These are phyloP conservation scores for Macrocybe gigantea DNA, from an alignment of 768 basidiomycete species.

Conservation along the genomic window DNA sequence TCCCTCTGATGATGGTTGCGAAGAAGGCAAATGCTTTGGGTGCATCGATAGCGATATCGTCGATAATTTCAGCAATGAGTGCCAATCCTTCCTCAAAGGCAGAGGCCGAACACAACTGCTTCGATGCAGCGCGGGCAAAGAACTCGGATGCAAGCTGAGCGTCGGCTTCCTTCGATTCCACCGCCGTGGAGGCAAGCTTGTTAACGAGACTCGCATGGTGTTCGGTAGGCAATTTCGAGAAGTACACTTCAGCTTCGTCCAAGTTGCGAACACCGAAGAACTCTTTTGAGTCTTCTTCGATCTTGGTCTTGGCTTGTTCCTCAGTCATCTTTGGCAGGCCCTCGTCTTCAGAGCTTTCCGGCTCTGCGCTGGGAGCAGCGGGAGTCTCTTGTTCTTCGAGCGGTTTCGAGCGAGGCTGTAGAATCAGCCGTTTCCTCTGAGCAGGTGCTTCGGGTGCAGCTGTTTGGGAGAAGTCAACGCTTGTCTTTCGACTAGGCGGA, in stretches of 20 bases:
- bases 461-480: constrained; percentile 41
- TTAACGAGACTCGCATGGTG: constrained; percentile 67
- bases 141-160: constrained; percentile 73
- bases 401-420: constrained; percentile 76
- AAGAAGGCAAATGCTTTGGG: constrained; percentile 80
- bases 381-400: constrained; percentile 35
- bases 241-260: constrained; percentile 86
- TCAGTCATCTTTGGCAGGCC: constrained; percentile 52
- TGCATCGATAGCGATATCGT: constrained; percentile 87
- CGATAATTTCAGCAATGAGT: constrained; percentile 68
- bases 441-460: constrained; percentile 39
- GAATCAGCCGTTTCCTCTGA: constrained; percentile 66
- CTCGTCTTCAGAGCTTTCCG: constrained; percentile 44
- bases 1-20: constrained; percentile 68
- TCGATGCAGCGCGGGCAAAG: constrained; percentile 57
- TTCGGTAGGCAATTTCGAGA: constrained; percentile 61
- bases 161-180: constrained; percentile 80
- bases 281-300: constrained; percentile 80
- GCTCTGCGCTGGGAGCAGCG: constrained; percentile 40
- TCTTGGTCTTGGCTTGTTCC: constrained; percentile 65
- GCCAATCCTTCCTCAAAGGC: constrained; percentile 73
- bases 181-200: constrained; percentile 63
- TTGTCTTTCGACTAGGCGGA: constrained; percentile 43
- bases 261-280: constrained; percentile 81
- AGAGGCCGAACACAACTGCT: constrained; percentile 50